Percentiles rank a stretch among this genome's conserved stretches.
These are phyloP conservation scores for Talaromyces borbonicus DNA, from an alignment of 495 filamentous ascomycete genomes.

Conservation along the genomic window DNA sequence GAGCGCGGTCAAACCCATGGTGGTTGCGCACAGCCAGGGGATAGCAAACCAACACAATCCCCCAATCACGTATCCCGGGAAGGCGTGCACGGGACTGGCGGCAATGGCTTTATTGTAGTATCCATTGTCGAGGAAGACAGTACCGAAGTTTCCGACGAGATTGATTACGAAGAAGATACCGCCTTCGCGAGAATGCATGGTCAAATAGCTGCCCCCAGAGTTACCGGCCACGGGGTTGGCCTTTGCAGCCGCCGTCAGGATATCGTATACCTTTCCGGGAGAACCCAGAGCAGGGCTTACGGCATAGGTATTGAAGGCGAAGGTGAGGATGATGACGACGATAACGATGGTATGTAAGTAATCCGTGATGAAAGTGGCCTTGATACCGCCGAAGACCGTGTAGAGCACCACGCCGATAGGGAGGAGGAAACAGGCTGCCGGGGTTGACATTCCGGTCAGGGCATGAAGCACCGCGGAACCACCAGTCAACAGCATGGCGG, in stretches of 20 bases:
- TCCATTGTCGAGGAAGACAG: constrained; percentile 70
- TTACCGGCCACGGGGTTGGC: constrained; percentile 78
- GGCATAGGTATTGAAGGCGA: constrained; percentile 78
- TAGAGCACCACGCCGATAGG: constrained; percentile 78
- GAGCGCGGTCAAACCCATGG: constrained; percentile 85
- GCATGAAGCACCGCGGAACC: constrained; percentile 79
- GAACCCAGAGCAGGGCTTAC: constrained; percentile 68
- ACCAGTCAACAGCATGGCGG: constrained; percentile 87
- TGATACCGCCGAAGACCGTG: constrained; percentile 72
- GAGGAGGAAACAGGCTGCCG: constrained; percentile 83
- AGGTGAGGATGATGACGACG: constrained; percentile 82
- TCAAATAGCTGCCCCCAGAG: constrained; percentile 75
- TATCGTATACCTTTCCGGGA: constrained; percentile 71
- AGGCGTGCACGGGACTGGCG: constrained; percentile 77
- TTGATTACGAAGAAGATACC: constrained; percentile 98
- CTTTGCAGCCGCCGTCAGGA: constrained; percentile 58
- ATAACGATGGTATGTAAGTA: constrained; percentile 84
- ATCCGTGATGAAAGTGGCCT: constrained; percentile 66
- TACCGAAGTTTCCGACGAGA: constrained; percentile 71
- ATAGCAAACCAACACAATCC: constrained; percentile 94
- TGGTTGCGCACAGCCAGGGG: constrained; percentile 85
- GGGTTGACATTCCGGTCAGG: constrained; percentile 77
- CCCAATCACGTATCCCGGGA: constrained; percentile 87
- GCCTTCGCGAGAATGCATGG: constrained; percentile 79
- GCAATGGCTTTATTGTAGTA: constrained; percentile 97